A percentile compares a stretch with the other conserved stretches of the same genome.
Conservation (phyloP, 805 yeast species). For the Kodamaea neixiangensis region DNA sequence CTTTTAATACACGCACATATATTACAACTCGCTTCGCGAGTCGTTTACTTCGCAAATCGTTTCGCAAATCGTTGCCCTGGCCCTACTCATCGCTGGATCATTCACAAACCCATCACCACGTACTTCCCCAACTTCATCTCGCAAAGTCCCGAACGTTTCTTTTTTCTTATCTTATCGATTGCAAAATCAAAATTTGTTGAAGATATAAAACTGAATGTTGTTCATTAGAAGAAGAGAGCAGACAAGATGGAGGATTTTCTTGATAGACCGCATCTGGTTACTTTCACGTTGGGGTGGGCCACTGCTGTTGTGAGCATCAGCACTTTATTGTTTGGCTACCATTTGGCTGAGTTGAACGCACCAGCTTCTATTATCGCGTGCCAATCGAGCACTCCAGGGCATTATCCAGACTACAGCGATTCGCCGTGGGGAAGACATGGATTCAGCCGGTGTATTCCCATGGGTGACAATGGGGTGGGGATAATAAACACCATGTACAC, state of each 20-base stretch:
- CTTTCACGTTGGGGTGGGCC: constrained; percentile 36
- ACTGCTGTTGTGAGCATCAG: constrained; percentile 35
- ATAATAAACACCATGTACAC: constrained; percentile 36
- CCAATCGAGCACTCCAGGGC: constrained; percentile 18
- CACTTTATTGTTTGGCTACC: constrained; percentile 42
- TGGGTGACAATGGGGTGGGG: constrained; percentile 23
- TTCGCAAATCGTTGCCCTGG: too few species aligned
- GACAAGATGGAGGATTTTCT: constrained; percentile 7
- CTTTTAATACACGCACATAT: too few species aligned
- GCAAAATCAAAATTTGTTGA: neutral
- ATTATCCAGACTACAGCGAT: constrained; percentile 20
- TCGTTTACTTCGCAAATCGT: too few species aligned
- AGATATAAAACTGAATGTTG: neutral
- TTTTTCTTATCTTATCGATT: constrained; percentile 4
- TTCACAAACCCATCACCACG: neutral
- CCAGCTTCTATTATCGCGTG: constrained; percentile 34
- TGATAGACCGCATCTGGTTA: constrained; percentile 25
- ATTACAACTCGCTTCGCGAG: too few species aligned
- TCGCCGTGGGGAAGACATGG: constrained; percentile 29
- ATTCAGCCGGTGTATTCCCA: constrained; percentile 31
- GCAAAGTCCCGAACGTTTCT: neutral
- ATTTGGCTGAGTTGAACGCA: constrained; percentile 40
- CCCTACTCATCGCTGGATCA: neutral
- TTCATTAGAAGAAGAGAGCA: neutral
- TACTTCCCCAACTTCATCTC: neutral